A percentile compares a stretch with the other conserved stretches of the same genome.
Conservation (phyloP, 176 grass and related monocot genomes). For the Ensete ventricosum region DNA sequence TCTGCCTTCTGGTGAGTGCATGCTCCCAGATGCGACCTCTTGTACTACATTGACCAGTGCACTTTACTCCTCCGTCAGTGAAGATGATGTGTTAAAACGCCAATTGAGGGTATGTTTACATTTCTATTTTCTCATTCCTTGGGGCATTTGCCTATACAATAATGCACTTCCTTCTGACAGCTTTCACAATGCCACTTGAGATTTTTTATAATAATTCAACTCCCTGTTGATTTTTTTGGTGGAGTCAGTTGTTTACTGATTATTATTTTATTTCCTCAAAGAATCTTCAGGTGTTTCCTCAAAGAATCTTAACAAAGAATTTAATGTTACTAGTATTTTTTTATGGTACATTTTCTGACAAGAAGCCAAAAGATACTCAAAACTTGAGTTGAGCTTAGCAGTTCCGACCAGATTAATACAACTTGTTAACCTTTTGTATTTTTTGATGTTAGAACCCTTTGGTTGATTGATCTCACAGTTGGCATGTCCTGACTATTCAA, state of each 20-base stretch:
- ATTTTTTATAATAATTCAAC: background rate
- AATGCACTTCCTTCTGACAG: background rate
- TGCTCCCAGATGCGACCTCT: slow-evolving; percentile 79
- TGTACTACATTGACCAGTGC: slow-evolving; percentile 89
- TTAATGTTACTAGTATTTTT: too few species aligned
- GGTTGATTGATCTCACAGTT: background rate
- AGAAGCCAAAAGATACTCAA: background rate
- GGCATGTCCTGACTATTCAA: too few species aligned
- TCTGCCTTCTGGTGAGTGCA: slow-evolving; percentile 78
- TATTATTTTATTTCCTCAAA: background rate
- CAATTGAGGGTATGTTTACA: slow-evolving; percentile 43
- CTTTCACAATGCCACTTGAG: background rate
- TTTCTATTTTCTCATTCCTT: background rate
- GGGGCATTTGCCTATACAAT: background rate
- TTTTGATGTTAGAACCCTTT: background rate
- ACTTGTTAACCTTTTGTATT: background rate
- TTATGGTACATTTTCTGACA: background rate
- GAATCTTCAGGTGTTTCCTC: background rate
- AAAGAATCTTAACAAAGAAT: too few species aligned
- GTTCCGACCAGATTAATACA: background rate
- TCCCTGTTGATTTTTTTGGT: background rate
- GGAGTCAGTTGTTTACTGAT: background rate
- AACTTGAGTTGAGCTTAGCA: background rate
- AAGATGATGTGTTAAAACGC: slow-evolving; percentile 69
- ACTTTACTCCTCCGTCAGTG: slow-evolving; percentile 69